Evolutionary conservation across 2,329 filamentous ascomycete genomes (phyloP).

Genomic region (Penicillium polonicum): DNA sequence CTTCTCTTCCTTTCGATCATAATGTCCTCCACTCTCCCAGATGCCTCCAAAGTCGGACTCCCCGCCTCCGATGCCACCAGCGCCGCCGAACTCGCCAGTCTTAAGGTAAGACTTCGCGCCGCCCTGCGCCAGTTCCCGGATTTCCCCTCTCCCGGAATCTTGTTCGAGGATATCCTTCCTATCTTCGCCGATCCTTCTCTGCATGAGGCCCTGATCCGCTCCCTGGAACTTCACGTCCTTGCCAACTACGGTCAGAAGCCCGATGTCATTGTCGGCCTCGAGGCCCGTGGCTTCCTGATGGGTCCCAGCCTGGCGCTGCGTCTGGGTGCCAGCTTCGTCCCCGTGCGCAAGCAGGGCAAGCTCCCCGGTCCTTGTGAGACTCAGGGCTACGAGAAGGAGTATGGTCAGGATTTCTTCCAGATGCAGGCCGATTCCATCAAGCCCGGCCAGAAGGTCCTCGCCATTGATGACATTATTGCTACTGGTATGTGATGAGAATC

Average conservation of each 20-base stretch:
- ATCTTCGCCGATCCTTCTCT: conserved; percentile 77
- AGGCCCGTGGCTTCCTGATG: conserved; percentile 93
- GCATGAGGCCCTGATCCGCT: conserved; percentile 75
- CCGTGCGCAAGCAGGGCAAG: conserved; percentile 94
- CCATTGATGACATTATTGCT: conserved; percentile 98
- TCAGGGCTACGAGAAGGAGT: conserved; percentile 90
- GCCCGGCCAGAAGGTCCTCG: conserved; percentile 81
- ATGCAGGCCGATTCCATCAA: conserved; percentile 86
- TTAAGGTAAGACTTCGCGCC: conserved; percentile 66
- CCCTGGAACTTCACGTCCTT: conserved; percentile 78
- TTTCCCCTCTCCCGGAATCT: conserved; percentile 87
- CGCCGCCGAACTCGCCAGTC: conserved; percentile 58
- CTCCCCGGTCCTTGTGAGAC: conserved; percentile 85
- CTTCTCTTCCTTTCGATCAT: conserved; percentile 24
- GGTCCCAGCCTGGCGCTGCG: conserved; percentile 83
- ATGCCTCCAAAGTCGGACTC: conserved; percentile 47
- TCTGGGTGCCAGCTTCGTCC: conserved; percentile 82
- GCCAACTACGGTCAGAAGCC: conserved; percentile 65
- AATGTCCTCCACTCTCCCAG: conserved; percentile 41
- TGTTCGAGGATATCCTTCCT: conserved; percentile 97
- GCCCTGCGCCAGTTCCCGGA: conserved; percentile 83
- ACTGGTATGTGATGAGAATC: conserved; percentile 65
- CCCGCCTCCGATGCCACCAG: conserved; percentile 48
- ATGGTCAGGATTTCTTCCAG: conserved; percentile 92
- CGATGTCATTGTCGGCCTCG: conserved; percentile 89